phyloP scores from a whole-genome alignment of 202 grass and related monocot genomes.

The Zizania palustris region DNA sequence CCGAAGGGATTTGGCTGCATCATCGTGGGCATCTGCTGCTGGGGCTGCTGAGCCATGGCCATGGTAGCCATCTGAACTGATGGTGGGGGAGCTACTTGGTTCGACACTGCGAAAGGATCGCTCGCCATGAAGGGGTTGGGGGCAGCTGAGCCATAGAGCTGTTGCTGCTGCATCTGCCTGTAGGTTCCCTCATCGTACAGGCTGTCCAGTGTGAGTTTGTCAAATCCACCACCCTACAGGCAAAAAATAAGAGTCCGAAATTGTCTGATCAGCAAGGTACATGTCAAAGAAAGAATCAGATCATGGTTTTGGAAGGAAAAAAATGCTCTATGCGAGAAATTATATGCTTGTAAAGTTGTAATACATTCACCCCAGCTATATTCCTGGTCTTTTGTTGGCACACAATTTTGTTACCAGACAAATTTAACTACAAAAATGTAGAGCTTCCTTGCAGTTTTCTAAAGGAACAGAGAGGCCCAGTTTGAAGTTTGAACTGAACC shows the following conservation, averaged over 20 bases:
- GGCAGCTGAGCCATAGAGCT: slow-evolving; percentile 53
- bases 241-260: neutral
- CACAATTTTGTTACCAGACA: neutral
- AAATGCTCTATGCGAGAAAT: neutral
- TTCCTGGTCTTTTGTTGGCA: neutral
- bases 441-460: neutral
- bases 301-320: neutral
- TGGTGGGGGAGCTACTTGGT: slow-evolving; percentile 61
- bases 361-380: too few species aligned
- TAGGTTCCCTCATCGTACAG: slow-evolving; percentile 85
- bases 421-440: neutral
- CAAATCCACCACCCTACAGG: slow-evolving; percentile 76
- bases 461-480: too few species aligned
- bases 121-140: slow-evolving; percentile 84
- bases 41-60: slow-evolving; percentile 60
- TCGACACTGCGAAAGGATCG: slow-evolving; percentile 67
- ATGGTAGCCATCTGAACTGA: slow-evolving; percentile 79
- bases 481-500: neutral
- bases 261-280: neutral
- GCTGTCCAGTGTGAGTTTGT: slow-evolving; percentile 83
- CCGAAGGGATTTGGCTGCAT: slow-evolving; percentile 62
- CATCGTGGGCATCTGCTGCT: slow-evolving; percentile 45
- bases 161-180: slow-evolving; percentile 71
- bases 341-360: too few species aligned
- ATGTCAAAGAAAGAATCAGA: neutral